These are phyloP conservation scores for Exobasidium rhododendri DNA, from an alignment of 1,284 basidiomycete species.

Conservation along the genomic window DNA sequence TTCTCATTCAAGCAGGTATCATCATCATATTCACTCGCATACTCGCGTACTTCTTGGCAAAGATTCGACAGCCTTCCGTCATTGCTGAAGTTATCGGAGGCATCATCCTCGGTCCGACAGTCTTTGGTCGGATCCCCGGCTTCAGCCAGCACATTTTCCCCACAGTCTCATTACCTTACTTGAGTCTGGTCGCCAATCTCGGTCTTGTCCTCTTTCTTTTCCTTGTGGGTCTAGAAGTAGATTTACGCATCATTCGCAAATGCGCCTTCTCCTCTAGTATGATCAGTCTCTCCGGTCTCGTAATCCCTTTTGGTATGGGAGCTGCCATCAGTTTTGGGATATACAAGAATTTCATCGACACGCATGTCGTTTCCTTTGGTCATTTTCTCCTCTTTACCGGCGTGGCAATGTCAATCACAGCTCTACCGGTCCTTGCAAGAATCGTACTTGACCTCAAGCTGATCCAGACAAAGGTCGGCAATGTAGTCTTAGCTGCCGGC, in stretches of 20 bases:
- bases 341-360: conserved; percentile 74
- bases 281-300: conserved; percentile 66
- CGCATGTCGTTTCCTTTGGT: conserved; percentile 64
- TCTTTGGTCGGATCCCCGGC: conserved; percentile 46
- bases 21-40: conserved; percentile 73
- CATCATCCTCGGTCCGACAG: conserved; percentile 62
- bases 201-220: conserved; percentile 67
- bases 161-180: conserved; percentile 66
- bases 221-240: conserved; percentile 88
- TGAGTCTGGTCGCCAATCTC: conserved; percentile 85
- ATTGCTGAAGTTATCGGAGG: conserved; percentile 85
- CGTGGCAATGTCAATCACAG: conserved; percentile 87
- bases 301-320: conserved; percentile 79
- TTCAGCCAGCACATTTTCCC: conserved; percentile 51
- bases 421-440: conserved; percentile 78
- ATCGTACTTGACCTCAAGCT: conserved; percentile 62
- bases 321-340: conserved; percentile 75
- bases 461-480: conserved; percentile 86
- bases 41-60: conserved; percentile 64
- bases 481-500: conserved; percentile 83
- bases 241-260: conserved; percentile 68
- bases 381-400: conserved; percentile 93
- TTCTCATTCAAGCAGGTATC: conserved; percentile 70
- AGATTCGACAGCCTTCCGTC: conserved; percentile 76
- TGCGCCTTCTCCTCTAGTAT: conserved; percentile 43